Evolutionary conservation across 306 rosid genomes (phyloP).

Genomic region (Fragaria vesca): DNA sequence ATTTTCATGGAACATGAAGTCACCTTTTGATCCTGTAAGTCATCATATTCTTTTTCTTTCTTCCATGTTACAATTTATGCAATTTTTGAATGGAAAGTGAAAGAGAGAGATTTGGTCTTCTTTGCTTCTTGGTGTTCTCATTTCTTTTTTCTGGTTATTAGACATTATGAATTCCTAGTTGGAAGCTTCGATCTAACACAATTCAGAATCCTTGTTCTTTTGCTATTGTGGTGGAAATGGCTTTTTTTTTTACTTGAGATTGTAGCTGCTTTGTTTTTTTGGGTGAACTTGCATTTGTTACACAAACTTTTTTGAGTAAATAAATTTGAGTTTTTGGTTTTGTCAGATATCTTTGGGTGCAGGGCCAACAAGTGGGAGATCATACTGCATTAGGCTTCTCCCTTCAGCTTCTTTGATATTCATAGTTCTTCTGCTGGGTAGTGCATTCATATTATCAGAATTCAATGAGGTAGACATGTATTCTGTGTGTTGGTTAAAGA

Average conservation of each 20-base stretch:
- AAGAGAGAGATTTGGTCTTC: not conserved
- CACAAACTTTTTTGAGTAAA: not conserved
- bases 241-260: not conserved
- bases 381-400: conserved; percentile 35
- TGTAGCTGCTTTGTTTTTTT: not conserved
- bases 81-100: not conserved
- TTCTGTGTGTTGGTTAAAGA: not conserved
- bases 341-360: conserved; percentile 39
- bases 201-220: not conserved
- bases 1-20: not conserved
- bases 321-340: not conserved
- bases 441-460: conserved; percentile 32
- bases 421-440: conserved; percentile 38
- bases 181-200: not conserved
- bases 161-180: not conserved
- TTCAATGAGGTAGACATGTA: conserved; percentile 49
- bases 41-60: not conserved
- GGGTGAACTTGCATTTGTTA: not conserved
- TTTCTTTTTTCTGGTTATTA: not conserved
- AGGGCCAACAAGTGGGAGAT: conserved; percentile 41
- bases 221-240: not conserved
- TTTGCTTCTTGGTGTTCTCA: not conserved
- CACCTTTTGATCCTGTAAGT: not conserved
- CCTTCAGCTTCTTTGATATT: conserved; percentile 52
- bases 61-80: not conserved